Evolutionary conservation across 345 rosid genomes (phyloP), one percentile per base, ranked within the genome.

Genomic region (Lenwebbia sp.): DNA sequence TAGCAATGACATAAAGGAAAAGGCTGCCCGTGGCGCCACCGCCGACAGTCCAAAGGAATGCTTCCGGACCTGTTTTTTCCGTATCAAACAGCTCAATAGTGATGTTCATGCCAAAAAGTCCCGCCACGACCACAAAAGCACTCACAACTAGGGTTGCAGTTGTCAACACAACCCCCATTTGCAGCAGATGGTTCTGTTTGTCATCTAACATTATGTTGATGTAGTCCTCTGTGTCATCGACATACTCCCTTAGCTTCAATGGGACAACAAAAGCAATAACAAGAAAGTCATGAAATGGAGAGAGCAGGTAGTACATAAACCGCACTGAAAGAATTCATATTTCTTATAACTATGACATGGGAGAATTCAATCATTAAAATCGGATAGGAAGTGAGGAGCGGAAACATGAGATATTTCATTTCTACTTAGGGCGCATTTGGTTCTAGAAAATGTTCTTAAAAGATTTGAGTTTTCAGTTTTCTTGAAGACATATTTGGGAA

Each of bases 141-240:
- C 94, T 93, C 85, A 95, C 82, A 82, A 96, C 95, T 0, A 97
- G 93, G 3, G 98, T 97, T 25, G 99, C 99, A 12, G 99, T 95
- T 6, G 98, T 93, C 88, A 97, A 85, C 96, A 96, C 93, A 87
- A 96, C 98, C 12, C 99, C 99, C 98, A 96, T 97, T 89, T 93
- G 98, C 88, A 97, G 92, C 49, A 96, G 95, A 89, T 97, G 98
- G 88, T 97, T 97, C 90, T 97, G 98, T 90, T 96, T 96, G 93
- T 95, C 99, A 85, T 96, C 99, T 76, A 97, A 90, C 99, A 95
- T 95, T 88, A 96, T 96, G 94, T 97, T 97, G 87, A 96, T 94
- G 93, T 95, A 95, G 85, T 95, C 99, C 88, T 97, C 99, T 5
- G 99, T 96, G 91, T 96, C 99, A 83, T 97, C 99, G 10, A 96